Conservation (phyloP, 2,329 filamentous ascomycete genomes). For the Clonostachys sp. region DNA sequence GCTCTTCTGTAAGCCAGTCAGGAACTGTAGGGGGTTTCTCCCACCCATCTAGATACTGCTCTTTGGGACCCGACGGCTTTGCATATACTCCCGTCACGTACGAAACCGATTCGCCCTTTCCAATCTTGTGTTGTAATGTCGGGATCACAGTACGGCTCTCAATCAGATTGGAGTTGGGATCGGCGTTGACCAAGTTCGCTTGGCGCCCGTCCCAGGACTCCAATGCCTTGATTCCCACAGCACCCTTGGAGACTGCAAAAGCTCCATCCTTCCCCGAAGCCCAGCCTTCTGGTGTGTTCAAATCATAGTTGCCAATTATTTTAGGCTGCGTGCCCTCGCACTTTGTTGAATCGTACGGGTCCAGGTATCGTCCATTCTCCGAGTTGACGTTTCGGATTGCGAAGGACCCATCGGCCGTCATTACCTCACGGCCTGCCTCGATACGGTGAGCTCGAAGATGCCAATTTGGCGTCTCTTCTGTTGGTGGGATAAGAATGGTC, state of each 20-base stretch:
- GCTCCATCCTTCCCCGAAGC: conserved; percentile 43
- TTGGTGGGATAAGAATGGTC: conserved; percentile 62
- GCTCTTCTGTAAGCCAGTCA: conserved; percentile 41
- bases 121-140: conserved; percentile 58
- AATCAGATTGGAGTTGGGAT: conserved; percentile 75
- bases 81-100: conserved; percentile 70
- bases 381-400: conserved; percentile 56
- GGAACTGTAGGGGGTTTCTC: conserved; percentile 52
- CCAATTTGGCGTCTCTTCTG: conserved; percentile 58
- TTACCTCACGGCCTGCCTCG: conserved; percentile 53
- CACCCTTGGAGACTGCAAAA: conserved; percentile 48
- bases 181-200: conserved; percentile 67
- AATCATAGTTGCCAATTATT: conserved; percentile 58
- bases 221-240: conserved; percentile 50
- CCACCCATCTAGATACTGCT: conserved; percentile 58
- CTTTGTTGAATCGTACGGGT: conserved; percentile 37
- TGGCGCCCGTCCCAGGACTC: conserved; percentile 43
- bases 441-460: conserved; percentile 64
- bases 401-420: conserved; percentile 72
- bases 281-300: conserved; percentile 48
- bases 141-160: conserved; percentile 70
- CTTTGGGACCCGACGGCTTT: conserved; percentile 50
- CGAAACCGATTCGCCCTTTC: conserved; percentile 54
- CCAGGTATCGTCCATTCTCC: conserved; percentile 42
- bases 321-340: conserved; percentile 47